Percentiles rank a stretch among this genome's conserved stretches.
These are phyloP conservation scores for Pseudocercospora eumusae DNA, from an alignment of 2,329 filamentous ascomycete species.

Conservation along the genomic window DNA sequence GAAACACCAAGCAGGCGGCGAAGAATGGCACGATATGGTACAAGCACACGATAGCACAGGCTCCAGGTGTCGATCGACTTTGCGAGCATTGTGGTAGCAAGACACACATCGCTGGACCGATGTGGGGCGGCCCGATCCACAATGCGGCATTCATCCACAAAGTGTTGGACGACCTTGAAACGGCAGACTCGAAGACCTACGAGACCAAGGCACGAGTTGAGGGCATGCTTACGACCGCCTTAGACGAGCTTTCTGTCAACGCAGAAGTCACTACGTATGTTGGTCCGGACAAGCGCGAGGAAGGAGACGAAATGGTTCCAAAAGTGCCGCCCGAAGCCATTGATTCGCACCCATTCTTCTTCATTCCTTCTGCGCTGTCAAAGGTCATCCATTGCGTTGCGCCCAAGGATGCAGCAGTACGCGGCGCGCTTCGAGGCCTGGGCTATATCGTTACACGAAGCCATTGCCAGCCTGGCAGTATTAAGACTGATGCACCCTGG, in stretches of 20 bases:
- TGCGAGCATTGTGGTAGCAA: slow-evolving; percentile 85
- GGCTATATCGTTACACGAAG: slow-evolving; percentile 83
- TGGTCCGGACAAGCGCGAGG: slow-evolving; percentile 10
- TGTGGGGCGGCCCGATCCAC: slow-evolving; percentile 91
- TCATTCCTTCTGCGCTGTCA: slow-evolving; percentile 72
- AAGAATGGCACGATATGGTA: slow-evolving; percentile 70
- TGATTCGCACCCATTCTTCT: slow-evolving; percentile 82
- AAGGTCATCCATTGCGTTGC: slow-evolving; percentile 77
- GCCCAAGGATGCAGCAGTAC: slow-evolving; percentile 74
- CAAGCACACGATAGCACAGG: slow-evolving; percentile 75
- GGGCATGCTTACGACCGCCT: slow-evolving; percentile 86
- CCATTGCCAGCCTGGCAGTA: slow-evolving; percentile 83
- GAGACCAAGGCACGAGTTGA: slow-evolving; percentile 78
- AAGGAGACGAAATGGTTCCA: slow-evolving; percentile 40
- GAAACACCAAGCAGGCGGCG: slow-evolving; percentile 65
- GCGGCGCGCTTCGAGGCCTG: slow-evolving; percentile 76
- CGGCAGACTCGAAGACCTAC: slow-evolving; percentile 69
- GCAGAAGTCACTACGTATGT: slow-evolving; percentile 19
- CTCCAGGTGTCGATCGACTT: slow-evolving; percentile 63
- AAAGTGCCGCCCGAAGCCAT: slow-evolving; percentile 61
- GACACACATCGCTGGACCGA: slow-evolving; percentile 86
- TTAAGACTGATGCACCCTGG: slow-evolving; percentile 95
- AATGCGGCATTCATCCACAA: slow-evolving; percentile 78
- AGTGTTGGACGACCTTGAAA: slow-evolving; percentile 71
- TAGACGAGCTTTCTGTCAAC: slow-evolving; percentile 65